Base-by-base conservation (phyloP, 1,284 basidiomycete genomes). In the Malassezia psittaci region DNA sequence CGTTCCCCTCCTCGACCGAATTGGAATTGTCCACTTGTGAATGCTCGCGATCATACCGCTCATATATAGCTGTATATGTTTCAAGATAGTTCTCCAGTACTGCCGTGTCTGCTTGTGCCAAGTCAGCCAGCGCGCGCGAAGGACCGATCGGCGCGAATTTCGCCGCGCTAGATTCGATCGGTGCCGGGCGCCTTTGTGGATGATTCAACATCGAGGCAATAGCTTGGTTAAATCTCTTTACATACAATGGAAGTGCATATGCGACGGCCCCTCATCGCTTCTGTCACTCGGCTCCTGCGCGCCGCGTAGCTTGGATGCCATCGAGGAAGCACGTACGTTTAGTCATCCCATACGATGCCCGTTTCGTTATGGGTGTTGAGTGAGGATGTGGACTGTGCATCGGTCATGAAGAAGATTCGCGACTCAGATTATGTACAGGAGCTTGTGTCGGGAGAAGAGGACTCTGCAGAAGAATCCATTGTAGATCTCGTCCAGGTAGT, bases 201-300 rank as follows among this genome's bases (percentile, higher is more conserved):
- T 73, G 67, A 61, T 74, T 74, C 38, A 74, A 56, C 36, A 72
- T 66, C 12, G 70, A 67, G 8, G 68, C 70, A 19, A 69, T 57
- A 4, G 66, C 66, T 50, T 35, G 1, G 54, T 51, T 7, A 16
- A 41, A 45, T 13, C 6, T 10, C 16, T 34, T 7, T 3, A 49
- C 55, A 16, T 38, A 53, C 54, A 42, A 32, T 70, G 63, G 61
- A 68, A 64, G 44, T 65, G 66, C 8, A 63, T 57, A 35, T 64
- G 44, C 35, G 55, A 37, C 13, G 29, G 16, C 34, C 10, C 12
- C 29, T 37, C 36, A 32, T 18, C 43, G 12, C 41, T 29, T 16
- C 6, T 40, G 48, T n/a, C 48, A 34, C 13, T 18, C 18, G 16
- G 16, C n/a, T 12, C 29, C 18, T 21, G 38, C n/a, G 32, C 41